phyloP scores from a whole-genome alignment of 1,284 basidiomycete genomes.

The Melampsora medusae region DNA sequence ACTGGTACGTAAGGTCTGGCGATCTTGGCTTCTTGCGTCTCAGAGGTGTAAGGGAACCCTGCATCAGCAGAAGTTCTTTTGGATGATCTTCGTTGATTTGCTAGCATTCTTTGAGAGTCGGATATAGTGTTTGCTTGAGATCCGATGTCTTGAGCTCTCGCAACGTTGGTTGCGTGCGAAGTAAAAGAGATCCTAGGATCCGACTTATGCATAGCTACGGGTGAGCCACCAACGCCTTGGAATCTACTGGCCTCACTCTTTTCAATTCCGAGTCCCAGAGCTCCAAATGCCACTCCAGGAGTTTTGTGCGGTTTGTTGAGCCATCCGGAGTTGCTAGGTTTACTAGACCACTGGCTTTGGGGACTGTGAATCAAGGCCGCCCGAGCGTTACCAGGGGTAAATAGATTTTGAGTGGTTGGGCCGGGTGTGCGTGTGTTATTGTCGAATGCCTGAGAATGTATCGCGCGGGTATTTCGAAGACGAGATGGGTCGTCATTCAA shows the following conservation, averaged over 20 bases:
- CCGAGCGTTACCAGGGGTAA: conserved; percentile 32
- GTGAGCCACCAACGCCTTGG: conserved; percentile 1
- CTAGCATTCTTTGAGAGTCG: conserved; percentile 13
- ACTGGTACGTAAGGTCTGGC: conserved; percentile 34
- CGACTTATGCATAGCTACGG: conserved; percentile 12
- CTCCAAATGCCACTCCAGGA: conserved; percentile 17
- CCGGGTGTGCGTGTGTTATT: conserved; percentile 25
- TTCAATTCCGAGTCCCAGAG: conserved; percentile 1
- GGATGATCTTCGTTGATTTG: conserved; percentile 17
- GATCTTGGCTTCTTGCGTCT: conserved; percentile 40
- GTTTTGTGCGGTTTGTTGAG: conserved; percentile 39
- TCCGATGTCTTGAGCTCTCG: neutral
- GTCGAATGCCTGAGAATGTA: conserved; percentile 20
- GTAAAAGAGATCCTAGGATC: neutral
- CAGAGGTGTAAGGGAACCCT: conserved; percentile 34
- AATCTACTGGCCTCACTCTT: conserved; percentile 4
- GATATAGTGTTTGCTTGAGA: conserved; percentile 7
- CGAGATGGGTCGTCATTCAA: conserved; percentile 37
- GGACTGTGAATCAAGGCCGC: conserved; percentile 25
- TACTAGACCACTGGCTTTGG: conserved; percentile 42
- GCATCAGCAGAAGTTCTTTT: conserved; percentile 43
- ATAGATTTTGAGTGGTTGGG: conserved; percentile 10
- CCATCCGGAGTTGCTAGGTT: conserved; percentile 13
- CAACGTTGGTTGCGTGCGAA: neutral
- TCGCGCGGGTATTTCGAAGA: conserved; percentile 21